These are phyloP conservation scores for Talaromyces trachyspermus DNA, from an alignment of 495 filamentous ascomycete species.

Conservation along the genomic window DNA sequence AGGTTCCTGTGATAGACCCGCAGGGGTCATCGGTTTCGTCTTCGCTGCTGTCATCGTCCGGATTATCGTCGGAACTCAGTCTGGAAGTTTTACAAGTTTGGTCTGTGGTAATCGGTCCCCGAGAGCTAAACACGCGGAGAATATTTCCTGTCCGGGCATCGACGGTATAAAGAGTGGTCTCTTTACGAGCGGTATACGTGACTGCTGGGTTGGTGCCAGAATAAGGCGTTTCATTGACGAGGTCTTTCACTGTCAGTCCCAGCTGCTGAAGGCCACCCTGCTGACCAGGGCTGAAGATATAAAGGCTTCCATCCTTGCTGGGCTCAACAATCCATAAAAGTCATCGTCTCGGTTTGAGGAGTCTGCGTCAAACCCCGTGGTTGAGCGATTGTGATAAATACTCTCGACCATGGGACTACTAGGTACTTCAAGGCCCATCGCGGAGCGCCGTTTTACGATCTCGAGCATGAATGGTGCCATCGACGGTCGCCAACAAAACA, in stretches of 20 bases:
- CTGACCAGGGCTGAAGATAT: constrained; percentile 66
- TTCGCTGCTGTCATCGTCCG: constrained; percentile 43
- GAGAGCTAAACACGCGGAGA: constrained; percentile 54
- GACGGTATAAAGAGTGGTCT: constrained; percentile 72
- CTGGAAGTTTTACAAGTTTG: constrained; percentile 39
- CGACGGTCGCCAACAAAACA: constrained; percentile 98
- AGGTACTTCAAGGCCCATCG: constrained; percentile 75
- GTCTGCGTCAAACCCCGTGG: constrained; percentile 10
- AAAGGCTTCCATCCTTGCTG: constrained; percentile 79
- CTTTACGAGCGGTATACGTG: constrained; percentile 74
- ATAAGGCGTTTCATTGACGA: constrained; percentile 65
- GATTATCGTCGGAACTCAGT: constrained; percentile 31
- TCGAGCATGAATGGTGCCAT: constrained; percentile 89
- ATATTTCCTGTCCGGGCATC: constrained; percentile 78
- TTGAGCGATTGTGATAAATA: constrained; percentile 52
- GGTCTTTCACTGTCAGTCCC: constrained; percentile 68
- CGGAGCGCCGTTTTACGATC: constrained; percentile 73
- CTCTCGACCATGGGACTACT: constrained; percentile 86
- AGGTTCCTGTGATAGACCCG: constrained; percentile 57
- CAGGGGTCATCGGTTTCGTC: constrained; percentile 60
- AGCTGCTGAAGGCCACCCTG: constrained; percentile 55
- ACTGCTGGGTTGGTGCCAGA: constrained; percentile 60
- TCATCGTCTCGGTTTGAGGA: constrained; percentile 56
- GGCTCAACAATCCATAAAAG: constrained; percentile 97
- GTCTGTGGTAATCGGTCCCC: constrained; percentile 41